Conservation (phyloP, 768 basidiomycete genomes). For the Pleurotus citrinopileatus region DNA sequence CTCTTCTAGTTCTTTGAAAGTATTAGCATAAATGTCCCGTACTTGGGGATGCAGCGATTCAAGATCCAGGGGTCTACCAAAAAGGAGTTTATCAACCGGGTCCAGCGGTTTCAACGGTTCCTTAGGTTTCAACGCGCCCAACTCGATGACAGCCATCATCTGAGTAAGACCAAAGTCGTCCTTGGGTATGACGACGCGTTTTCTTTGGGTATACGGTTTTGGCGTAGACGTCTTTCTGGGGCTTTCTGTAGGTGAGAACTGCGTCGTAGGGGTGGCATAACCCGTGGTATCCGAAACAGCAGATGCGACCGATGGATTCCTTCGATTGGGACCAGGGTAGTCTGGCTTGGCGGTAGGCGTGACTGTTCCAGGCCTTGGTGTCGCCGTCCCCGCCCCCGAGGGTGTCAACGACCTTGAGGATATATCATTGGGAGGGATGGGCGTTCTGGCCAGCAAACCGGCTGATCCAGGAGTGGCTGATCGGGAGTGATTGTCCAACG, state of each 20-base stretch:
- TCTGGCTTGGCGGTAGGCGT: constrained; percentile 15
- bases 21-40: constrained; percentile 65
- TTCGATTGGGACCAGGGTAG: constrained; percentile 28
- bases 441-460: constrained; percentile 25
- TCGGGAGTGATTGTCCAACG: constrained; percentile 46
- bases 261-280: constrained; percentile 42
- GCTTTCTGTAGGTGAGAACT: constrained; percentile 14
- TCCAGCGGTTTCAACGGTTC: constrained; percentile 37
- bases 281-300: constrained; percentile 64
- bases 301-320: constrained; percentile 73
- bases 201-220: constrained; percentile 33
- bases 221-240: constrained; percentile 24
- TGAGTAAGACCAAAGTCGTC: constrained; percentile 85
- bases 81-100: constrained; percentile 70
- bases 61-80: constrained; percentile 62
- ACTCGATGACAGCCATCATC: constrained; percentile 89
- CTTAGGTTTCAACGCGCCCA: constrained; percentile 43
- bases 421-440: constrained; percentile 21
- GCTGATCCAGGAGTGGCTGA: constrained; percentile 42
- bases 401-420: constrained; percentile 16
- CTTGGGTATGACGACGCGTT: constrained; percentile 51
- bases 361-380: constrained; percentile 14
- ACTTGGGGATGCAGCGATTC: constrained; percentile 68
- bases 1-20: constrained; percentile 74
- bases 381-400: constrained; percentile 12